A percentile compares a stretch with the other conserved stretches of the same genome.
These are phyloP conservation scores for Eragrostis nindensis DNA, from an alignment of 176 grass and related monocot species.

Conservation along the genomic window DNA sequence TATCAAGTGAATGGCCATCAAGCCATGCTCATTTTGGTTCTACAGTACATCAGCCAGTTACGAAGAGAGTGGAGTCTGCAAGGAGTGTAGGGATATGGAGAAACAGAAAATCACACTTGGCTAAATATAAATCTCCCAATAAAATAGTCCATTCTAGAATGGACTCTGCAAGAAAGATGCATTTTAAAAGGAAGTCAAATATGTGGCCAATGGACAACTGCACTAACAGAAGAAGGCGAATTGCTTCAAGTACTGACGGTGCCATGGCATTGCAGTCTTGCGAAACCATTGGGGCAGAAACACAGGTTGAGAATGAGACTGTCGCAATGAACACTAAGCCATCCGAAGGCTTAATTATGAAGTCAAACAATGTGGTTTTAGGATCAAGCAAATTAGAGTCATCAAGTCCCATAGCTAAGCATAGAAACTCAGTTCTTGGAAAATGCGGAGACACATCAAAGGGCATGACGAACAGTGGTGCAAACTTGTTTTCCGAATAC, in stretches of 20 bases:
- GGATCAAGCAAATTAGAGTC: not conserved
- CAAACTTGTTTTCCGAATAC: not conserved
- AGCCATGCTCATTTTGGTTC: not conserved
- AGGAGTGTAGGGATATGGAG: not conserved
- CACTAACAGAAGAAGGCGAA: not conserved
- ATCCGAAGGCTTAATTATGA: not conserved
- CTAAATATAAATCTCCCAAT: slow-evolving; percentile 12
- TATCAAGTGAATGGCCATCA: not conserved
- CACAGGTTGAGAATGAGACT: slow-evolving; percentile 18
- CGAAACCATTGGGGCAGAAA: slow-evolving; percentile 24
- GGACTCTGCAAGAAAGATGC: not conserved
- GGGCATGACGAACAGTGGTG: not conserved
- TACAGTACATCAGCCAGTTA: slow-evolving; percentile 24
- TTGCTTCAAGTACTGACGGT: slow-evolving; percentile 18
- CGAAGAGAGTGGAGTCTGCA: slow-evolving; percentile 13
- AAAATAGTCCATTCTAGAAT: not conserved
- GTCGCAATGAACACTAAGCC: not conserved
- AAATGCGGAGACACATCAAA: not conserved
- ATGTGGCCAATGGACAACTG: not conserved
- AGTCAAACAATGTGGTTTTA: not conserved
- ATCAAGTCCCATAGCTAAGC: not conserved
- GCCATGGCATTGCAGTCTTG: slow-evolving; percentile 16
- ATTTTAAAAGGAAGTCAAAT: not conserved
- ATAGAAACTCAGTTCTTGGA: not conserved
- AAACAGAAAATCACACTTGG: slow-evolving; percentile 1